Base-by-base conservation (phyloP, 176 grass and related monocot species). In the Miscanthus lutarioriparius region DNA sequence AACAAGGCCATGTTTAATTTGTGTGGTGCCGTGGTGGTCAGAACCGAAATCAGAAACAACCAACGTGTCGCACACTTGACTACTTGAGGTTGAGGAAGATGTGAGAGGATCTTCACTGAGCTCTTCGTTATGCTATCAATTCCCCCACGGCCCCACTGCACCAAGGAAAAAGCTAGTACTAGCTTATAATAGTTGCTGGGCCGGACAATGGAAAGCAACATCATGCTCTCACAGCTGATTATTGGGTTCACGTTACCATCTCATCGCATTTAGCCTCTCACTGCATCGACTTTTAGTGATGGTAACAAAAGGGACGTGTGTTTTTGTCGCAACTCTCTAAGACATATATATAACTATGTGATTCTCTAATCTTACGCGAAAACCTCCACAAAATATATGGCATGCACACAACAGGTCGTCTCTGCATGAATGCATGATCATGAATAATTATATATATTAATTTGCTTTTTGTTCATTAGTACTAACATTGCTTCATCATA, bases 321-420 rank as follows among this genome's bases (percentile, higher is more conserved):
- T n/a, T 25, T 74, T 58, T 82, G 22, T 28, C 70, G 2, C 56
- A 10, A 48, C 23, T 14, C 22, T 7, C 36, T 49, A 76, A 38
- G 47, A 48, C 7, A 11, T 9, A 19, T 10, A 1, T 81, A 22
- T 54, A 56, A 58, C 20, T 58, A 25, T 23, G 13, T 17, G 4
- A 30, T 59, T 82, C 9, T 22, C 9, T 22, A 71, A 16, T 82
- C 54, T 64, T 66, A 66, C 77, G 26, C 45, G 77, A 79, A 79
- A 79, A 74, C 40, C 40, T 79, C 38, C 25, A 59, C 51, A 11
- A 1, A 25, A 62, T 62, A 62, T 61, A 25, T 35, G 44, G 26
- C 17, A 36, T 13, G 47, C 30, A 76, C 33, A 76, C 33, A 30
- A 28, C 26, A 64, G 23, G 7, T 67, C 65, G 32, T 67, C 65